Percentiles rank a stretch among this genome's conserved stretches.
phyloP scores from a whole-genome alignment of 1,284 basidiomycete species.

The Prillingera fragicola region DNA sequence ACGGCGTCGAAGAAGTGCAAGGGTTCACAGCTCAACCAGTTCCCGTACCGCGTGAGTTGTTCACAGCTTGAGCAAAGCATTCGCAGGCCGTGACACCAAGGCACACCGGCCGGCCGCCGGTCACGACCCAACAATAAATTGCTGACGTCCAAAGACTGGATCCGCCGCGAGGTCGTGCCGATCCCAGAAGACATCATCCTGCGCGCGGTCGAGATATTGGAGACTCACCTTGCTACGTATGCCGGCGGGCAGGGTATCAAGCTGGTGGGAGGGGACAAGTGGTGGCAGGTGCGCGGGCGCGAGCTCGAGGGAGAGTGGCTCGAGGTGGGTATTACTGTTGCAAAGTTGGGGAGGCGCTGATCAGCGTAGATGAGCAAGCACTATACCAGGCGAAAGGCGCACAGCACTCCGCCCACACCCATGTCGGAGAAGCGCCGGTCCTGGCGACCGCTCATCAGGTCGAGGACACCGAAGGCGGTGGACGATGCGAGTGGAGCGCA shows the following conservation, averaged over 20 bases:
- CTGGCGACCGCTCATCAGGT: background rate
- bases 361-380: no score
- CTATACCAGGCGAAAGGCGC: background rate
- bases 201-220: conserved; percentile 40
- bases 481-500: conserved; percentile 36
- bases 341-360: no score
- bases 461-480: conserved; percentile 15
- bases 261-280: conserved; percentile 73
- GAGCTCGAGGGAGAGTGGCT: conserved; percentile 85
- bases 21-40: conserved; percentile 46
- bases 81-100: no score
- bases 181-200: conserved; percentile 41
- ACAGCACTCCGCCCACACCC: background rate
- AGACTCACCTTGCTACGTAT: conserved; percentile 39
- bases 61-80: no score
- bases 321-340: conserved; percentile 48
- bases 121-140: no score
- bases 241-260: conserved; percentile 34
- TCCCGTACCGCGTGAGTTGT: conserved; percentile 36
- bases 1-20: conserved; percentile 48
- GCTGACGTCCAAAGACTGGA: conserved; percentile 42
- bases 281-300: conserved; percentile 85
- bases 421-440: background rate
- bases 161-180: conserved; percentile 37
- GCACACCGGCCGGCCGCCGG: no score